Evolutionary conservation across 2,329 filamentous ascomycete species (phyloP).

Genomic region (Ophiostoma perfectum): DNA sequence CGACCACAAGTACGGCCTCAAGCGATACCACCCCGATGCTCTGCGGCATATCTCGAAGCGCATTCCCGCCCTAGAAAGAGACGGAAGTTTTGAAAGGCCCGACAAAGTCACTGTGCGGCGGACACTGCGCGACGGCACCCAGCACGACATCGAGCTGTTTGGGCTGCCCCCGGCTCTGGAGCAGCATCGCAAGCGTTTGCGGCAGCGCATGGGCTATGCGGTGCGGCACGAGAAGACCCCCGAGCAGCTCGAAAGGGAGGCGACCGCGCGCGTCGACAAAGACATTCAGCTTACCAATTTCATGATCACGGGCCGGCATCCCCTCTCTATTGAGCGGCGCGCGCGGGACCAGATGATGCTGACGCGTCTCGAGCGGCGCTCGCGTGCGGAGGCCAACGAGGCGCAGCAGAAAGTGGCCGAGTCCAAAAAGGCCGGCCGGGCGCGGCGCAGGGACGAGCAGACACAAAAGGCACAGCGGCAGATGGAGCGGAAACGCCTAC

Average conservation of each 20-base stretch:
- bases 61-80: too few species aligned
- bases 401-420: not conserved
- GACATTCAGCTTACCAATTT: too few species aligned
- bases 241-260: not conserved
- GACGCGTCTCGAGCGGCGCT: too few species aligned
- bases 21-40: not conserved
- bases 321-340: too few species aligned
- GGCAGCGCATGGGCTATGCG: not conserved
- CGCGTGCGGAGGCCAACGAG: not conserved
- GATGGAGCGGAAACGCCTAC: not conserved
- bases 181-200: not conserved
- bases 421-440: not conserved
- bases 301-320: too few species aligned
- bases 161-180: not conserved
- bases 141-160: not conserved
- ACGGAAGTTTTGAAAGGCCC: not conserved
- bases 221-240: not conserved
- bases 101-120: not conserved
- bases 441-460: not conserved
- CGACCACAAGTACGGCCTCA: not conserved
- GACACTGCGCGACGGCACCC: constrained; percentile 7
- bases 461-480: not conserved
- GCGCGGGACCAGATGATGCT: too few species aligned
- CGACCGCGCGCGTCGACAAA: too few species aligned
- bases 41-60: not conserved